These are phyloP conservation scores for Arachnomyces sp. DNA, from an alignment of 2,329 filamentous ascomycete genomes.

Conservation along the genomic window DNA sequence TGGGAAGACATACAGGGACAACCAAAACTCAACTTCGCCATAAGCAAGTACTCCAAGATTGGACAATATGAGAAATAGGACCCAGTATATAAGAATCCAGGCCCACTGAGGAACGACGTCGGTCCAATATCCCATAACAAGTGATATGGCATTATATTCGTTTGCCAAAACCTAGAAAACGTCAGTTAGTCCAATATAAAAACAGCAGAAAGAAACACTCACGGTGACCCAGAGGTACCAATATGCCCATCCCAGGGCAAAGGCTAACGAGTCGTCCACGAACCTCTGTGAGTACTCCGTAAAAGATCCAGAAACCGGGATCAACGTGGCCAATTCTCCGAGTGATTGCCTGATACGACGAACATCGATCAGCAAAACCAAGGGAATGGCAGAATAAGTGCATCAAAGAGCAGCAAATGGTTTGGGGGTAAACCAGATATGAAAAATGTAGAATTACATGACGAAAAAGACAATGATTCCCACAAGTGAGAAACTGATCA, in stretches of 20 bases:
- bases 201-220: constrained; percentile 1
- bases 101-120: constrained; percentile 38
- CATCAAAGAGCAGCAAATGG: no score
- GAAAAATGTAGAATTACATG: constrained; percentile 19
- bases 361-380: constrained; percentile 3
- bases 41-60: constrained; percentile 40
- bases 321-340: constrained; percentile 66
- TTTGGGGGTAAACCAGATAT: neutral
- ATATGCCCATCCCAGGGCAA: constrained; percentile 65
- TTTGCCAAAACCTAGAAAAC: constrained; percentile 27
- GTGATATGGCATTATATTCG: constrained; percentile 41
- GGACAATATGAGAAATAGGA: constrained; percentile 35
- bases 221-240: constrained; percentile 44
- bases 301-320: constrained; percentile 64
- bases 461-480: constrained; percentile 56
- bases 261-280: constrained; percentile 61
- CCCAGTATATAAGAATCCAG: constrained; percentile 43
- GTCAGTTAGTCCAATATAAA: neutral
- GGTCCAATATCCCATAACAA: constrained; percentile 41
- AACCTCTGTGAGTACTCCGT: constrained; percentile 64
- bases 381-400: no score
- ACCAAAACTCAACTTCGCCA: constrained; percentile 47
- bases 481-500: constrained; percentile 67
- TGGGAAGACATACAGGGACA: constrained; percentile 23
- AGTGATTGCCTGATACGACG: constrained; percentile 62